These are phyloP conservation scores for Raddia guianensis DNA, from an alignment of 176 grass and related monocot species.

Conservation along the genomic window DNA sequence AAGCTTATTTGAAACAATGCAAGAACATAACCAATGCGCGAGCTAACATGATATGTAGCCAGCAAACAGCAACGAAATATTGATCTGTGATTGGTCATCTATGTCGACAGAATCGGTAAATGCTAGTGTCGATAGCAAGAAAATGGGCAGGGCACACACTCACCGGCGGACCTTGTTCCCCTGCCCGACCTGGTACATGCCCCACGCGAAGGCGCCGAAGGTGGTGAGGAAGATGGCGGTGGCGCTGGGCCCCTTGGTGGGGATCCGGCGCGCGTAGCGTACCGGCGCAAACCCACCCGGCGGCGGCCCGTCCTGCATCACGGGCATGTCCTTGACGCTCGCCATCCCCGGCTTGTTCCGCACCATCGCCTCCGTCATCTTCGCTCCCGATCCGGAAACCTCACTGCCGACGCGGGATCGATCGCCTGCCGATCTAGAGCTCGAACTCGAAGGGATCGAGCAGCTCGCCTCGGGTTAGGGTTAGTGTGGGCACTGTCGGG, in stretches of 20 bases:
- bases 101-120: not conserved
- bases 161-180: conserved; percentile 94
- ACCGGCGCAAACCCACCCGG: conserved; percentile 89
- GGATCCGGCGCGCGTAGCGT: conserved; percentile 92
- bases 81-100: not conserved
- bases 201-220: conserved; percentile 81
- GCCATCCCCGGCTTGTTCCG: conserved; percentile 94
- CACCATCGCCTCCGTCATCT: conserved; percentile 85
- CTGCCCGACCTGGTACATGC: conserved; percentile 99
- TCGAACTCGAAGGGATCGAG: not conserved
- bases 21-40: not conserved
- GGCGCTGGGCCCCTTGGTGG: conserved; percentile 81
- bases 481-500: not conserved
- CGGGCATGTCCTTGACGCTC: conserved; percentile 93
- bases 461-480: conserved; percentile 25
- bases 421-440: conserved; percentile 38
- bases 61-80: not conserved
- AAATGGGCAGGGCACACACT: conserved; percentile 1
- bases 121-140: not conserved
- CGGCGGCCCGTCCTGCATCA: conserved; percentile 92
- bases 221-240: conserved; percentile 71
- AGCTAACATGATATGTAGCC: not conserved
- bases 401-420: not conserved
- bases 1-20: not conserved
- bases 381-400: conserved; percentile 35